Base-by-base conservation (phyloP, 164 flowering plant genomes). In the Magnolia sinica region DNA sequence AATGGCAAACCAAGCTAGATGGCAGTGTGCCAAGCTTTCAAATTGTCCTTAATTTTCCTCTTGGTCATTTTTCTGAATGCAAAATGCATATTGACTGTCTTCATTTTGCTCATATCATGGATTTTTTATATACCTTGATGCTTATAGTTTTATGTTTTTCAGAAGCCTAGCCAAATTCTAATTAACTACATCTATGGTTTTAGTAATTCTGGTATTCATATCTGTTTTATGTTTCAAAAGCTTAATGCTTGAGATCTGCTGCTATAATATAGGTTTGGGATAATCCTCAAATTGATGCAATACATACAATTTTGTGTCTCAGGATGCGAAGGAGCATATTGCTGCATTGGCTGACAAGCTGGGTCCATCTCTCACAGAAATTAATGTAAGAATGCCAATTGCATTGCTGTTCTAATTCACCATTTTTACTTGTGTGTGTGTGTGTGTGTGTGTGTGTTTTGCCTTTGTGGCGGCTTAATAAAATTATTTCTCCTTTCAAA, bases 281-380 rank as follows among this genome's bases (percentile, higher is more conserved):
- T 66, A 16, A 4, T 68, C 71, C 51, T 31, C 66, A 45, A 73
- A 71, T 71, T 81, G 74, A 80, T 77, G 64, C 31, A 63, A 55
- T 73, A 70, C 52, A 13, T 65, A 22, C 58, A 49, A 63, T 68
- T 77, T 51, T 81, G 18, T 73, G 9, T 65, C 74, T 70, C 89
- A 96, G 99, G 99, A 96, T 74, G 99, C 98, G 51, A 96, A 96
- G 86, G 99, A 94, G 84, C 98, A 94, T 87, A 91, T 96, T 80
- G 86, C 89, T 82, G 99, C 99, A 73, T 61, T 96, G 83, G 98
- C 95, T 64, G 98, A 91, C 84, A 90, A 96, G 88, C 88, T 96
- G 79, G 98, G 97, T 75, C 52, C 96, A 66, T 90, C 99, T 10
- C 82, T 96, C 72, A 85, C 91, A 8, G 97, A 87, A 68, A 91